A percentile compares a stretch with the other conserved stretches of the same genome.
Evolutionary conservation across 345 rosid species (phyloP).

Genomic region (Lumnitzera racemosa): DNA sequence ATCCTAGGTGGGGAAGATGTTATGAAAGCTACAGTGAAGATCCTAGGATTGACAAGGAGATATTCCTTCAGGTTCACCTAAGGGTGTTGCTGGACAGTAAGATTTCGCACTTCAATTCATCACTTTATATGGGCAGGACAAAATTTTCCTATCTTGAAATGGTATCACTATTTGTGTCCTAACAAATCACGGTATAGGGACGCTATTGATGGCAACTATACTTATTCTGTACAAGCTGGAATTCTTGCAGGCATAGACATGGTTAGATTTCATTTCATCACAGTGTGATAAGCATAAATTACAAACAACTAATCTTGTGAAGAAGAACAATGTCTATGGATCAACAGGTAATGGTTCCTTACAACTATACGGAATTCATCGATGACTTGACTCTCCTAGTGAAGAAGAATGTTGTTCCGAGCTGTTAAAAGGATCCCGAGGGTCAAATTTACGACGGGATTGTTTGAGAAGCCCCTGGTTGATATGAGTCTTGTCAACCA

Average conservation of each 20-base stretch:
- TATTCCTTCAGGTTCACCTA: constrained; percentile 37
- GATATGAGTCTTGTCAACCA: constrained; percentile 27
- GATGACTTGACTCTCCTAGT: constrained; percentile 36
- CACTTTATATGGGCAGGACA: no score
- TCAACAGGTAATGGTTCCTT: constrained; percentile 44
- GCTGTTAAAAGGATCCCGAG: constrained; percentile 59
- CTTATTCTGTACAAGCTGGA: constrained; percentile 41
- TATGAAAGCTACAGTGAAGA: constrained; percentile 95
- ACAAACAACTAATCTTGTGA: no score
- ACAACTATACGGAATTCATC: constrained; percentile 37
- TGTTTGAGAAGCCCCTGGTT: constrained; percentile 45
- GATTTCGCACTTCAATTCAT: background rate
- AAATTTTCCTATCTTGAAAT: no score
- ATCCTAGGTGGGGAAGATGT: constrained; percentile 97
- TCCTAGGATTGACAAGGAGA: constrained; percentile 69
- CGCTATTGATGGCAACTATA: constrained; percentile 36
- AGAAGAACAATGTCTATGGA: no score
- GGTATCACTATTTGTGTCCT: no score
- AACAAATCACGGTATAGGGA: no score
- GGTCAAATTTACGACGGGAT: constrained; percentile 53
- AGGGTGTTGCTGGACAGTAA: constrained; percentile 67
- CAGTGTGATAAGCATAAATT: background rate
- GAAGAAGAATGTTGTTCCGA: constrained; percentile 34
- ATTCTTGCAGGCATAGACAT: constrained; percentile 60
- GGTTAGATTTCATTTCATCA: constrained; percentile 18